These are phyloP conservation scores for Neoarthrinium moseri DNA, from an alignment of 2,329 filamentous ascomycete genomes.

Conservation along the genomic window DNA sequence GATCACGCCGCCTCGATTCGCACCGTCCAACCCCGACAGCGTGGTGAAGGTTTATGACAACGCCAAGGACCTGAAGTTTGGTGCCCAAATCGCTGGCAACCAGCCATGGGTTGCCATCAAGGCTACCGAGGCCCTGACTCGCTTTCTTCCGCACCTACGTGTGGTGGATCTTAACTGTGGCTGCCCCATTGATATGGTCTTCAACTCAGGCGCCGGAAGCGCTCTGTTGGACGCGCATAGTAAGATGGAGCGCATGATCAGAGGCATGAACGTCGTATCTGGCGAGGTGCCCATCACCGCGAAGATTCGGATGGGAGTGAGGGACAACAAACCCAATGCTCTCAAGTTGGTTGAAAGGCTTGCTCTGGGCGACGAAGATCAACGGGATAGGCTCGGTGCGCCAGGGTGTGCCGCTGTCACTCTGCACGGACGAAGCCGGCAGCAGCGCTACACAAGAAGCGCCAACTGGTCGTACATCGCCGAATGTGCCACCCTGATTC, in stretches of 20 bases:
- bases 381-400: conserved; percentile 67
- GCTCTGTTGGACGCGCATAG: conserved; percentile 84
- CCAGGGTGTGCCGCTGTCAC: conserved; percentile 93
- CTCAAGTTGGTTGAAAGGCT: conserved; percentile 80
- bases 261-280: conserved; percentile 94
- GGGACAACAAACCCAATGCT: conserved; percentile 75
- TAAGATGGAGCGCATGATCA: conserved; percentile 91
- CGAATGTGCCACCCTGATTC: conserved; percentile 82
- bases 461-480: conserved; percentile 97
- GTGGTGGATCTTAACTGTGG: conserved; percentile 96
- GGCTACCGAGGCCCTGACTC: conserved; percentile 77
- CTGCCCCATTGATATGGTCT: conserved; percentile 94
- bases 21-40: conserved; percentile 39
- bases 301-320: conserved; percentile 91
- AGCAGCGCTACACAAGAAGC: conserved; percentile 87
- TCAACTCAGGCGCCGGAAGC: conserved; percentile 82
- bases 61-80: conserved; percentile 80
- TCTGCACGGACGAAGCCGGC: conserved; percentile 86
- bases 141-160: conserved; percentile 77
- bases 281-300: conserved; percentile 88
- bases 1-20: conserved; percentile 67
- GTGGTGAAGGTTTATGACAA: conserved; percentile 79
- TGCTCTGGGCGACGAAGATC: conserved; percentile 74
- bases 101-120: conserved; percentile 91
- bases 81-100: conserved; percentile 88